phyloP scores from a whole-genome alignment of 2,329 filamentous ascomycete species.

The Calonectria pauciramosa region DNA sequence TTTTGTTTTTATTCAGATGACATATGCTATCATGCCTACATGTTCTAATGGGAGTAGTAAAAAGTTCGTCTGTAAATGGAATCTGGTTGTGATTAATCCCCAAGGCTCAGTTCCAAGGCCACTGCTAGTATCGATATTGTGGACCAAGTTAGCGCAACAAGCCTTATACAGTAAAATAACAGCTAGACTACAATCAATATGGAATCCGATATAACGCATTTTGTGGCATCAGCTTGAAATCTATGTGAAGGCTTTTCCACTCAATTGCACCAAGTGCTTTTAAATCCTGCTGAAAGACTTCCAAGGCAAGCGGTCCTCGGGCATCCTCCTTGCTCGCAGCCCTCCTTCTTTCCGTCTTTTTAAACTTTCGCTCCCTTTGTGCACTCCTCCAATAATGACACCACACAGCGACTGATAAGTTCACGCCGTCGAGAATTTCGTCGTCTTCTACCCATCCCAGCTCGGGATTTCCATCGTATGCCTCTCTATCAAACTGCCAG shows the following conservation, averaged over 20 bases:
- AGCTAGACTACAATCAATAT: too few relatives aligned
- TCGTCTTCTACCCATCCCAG: neutral
- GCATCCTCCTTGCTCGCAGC: neutral
- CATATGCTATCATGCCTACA: too few relatives aligned
- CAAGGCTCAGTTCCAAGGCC: too few relatives aligned
- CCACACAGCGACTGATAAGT: neutral
- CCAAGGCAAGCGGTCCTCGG: neutral
- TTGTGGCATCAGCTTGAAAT: constrained; percentile 50
- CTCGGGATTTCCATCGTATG: fast-evolving
- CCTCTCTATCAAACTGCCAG: neutral
- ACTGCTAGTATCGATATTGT: too few relatives aligned
- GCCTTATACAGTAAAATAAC: too few relatives aligned
- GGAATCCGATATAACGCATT: too few relatives aligned
- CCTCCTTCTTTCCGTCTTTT: neutral
- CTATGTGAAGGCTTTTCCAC: neutral
- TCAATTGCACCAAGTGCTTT: neutral
- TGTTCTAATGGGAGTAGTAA: too few relatives aligned
- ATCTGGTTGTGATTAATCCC: too few relatives aligned
- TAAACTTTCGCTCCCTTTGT: neutral
- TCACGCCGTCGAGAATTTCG: neutral
- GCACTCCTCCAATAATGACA: neutral
- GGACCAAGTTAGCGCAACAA: too few relatives aligned
- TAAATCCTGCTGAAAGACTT: neutral
- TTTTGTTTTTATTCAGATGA: too few relatives aligned
- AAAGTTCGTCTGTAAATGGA: too few relatives aligned